These are phyloP conservation scores for Rhododendron simsii DNA, from an alignment of 148 eudicot species.

Conservation along the genomic window DNA sequence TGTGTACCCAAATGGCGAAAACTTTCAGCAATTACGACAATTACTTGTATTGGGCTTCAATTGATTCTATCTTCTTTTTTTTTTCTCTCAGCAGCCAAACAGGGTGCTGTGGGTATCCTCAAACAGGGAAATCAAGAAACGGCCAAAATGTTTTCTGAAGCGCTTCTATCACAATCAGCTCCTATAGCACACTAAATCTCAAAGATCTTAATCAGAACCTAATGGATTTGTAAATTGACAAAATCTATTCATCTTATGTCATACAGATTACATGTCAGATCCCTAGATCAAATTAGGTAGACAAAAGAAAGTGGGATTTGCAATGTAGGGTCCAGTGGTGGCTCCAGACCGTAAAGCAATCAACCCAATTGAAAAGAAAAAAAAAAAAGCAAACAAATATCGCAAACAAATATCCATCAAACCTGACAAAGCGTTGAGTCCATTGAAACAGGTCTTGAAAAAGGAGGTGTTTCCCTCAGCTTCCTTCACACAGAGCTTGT, in stretches of 20 bases:
- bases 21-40: not conserved
- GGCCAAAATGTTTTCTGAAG: not conserved
- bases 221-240: not conserved
- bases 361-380: not conserved
- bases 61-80: not conserved
- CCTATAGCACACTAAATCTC: not conserved
- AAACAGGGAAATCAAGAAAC: not conserved
- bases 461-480: slow-evolving; percentile 15
- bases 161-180: not conserved
- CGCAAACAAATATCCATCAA: not conserved
- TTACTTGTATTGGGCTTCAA: not conserved
- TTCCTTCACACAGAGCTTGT: not conserved
- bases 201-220: not conserved
- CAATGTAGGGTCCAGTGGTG: not conserved
- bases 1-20: not conserved
- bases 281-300: not conserved
- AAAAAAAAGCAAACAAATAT: not conserved
- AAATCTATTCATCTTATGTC: not conserved
- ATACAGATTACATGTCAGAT: not conserved
- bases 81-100: not conserved
- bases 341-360: not conserved
- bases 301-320: too few species aligned
- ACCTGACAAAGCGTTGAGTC: slow-evolving; percentile 32
- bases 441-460: slow-evolving; percentile 28
- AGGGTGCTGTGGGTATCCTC: not conserved